Base-by-base conservation (phyloP, 768 basidiomycete species). In the Russula sp. region DNA sequence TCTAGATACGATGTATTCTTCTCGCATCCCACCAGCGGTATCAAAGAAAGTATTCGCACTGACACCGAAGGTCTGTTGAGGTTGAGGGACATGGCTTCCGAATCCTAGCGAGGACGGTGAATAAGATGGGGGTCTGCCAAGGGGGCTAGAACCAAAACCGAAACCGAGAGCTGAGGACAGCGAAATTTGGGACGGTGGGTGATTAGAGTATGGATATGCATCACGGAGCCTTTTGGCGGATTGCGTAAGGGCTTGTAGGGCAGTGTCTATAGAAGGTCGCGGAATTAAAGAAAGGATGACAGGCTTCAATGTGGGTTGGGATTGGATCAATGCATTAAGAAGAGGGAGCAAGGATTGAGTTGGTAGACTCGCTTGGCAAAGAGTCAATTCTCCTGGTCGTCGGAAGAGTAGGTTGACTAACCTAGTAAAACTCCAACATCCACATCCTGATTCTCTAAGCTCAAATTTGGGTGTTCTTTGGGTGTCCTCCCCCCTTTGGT, bases 391-490 rank as follows among this genome's bases (percentile, higher is more conserved):
- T 46, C 60, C 49, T 51, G 56, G 38, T 49, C 47, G 52, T 25
- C 22, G 49, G 25, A 29, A n/a, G 58, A 58, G 22, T 47, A 45
- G 53, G 25, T 34, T 29, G 43, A 73, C 85, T 60, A 70, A 90
- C 91, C 91, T 60, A 93, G 77, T 60, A 93, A 73, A 38, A 93
- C 82, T 29, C 91, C 92, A 47, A 89, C 82, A 70, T 90, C 87
- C 9, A 92, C 81, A 68, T 88, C 87, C 66, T 82, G 81, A 42
- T 82, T 77, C 10, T 74, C 81, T 48, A 77, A 77, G 41, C 66
- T 18, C 7, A 73, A 69, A 66, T 81, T 86, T 58, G 75, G 77
- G 1, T 7, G n/a, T 65, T 83, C 81, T 72, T 85, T 85, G 7
- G 69, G 67, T 1, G 71, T 61, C 39, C 76, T 71, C 42, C 77